Conservation (phyloP, 208 protist species). For the Porcisia hertigi region DNA sequence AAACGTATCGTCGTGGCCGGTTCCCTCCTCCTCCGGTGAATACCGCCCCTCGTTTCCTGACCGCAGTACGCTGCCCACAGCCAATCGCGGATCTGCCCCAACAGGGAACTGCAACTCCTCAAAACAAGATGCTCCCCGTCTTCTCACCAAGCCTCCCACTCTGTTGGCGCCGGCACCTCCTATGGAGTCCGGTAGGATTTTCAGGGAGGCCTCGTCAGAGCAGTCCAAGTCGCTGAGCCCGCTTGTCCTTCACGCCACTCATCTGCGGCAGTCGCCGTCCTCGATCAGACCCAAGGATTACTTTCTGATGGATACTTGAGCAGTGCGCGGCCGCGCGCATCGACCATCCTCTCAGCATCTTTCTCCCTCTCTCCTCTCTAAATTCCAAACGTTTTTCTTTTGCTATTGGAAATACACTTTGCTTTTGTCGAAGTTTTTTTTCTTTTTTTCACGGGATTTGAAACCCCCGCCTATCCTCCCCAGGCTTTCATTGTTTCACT, state of each 20-base stretch:
- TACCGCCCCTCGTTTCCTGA: not conserved
- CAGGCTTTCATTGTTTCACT: not conserved
- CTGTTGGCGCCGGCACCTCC: not conserved
- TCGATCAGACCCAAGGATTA: slow-evolving; percentile 12
- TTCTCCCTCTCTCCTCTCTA: slow-evolving; percentile 9
- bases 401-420: not conserved
- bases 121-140: not conserved
- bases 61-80: not conserved
- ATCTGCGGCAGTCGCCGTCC: not conserved
- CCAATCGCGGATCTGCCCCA: not conserved
- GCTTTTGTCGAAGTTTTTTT: not conserved
- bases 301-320: slow-evolving; percentile 20
- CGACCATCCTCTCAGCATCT: not conserved
- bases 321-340: too few relatives aligned
- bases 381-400: not conserved
- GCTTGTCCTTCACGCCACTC: slow-evolving; percentile 22
- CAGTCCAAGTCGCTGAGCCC: slow-evolving; percentile 17
- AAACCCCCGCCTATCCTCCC: not conserved
- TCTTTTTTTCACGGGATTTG: not conserved
- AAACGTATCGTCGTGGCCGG: not conserved
- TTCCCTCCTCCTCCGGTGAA: not conserved
- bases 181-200: too few relatives aligned
- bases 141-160: not conserved
- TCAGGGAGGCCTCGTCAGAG: not conserved
- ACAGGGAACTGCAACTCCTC: not conserved